A percentile compares a stretch with the other conserved stretches of the same genome.
Conservation (phyloP, 495 filamentous ascomycete genomes). For the Podospora comata region DNA sequence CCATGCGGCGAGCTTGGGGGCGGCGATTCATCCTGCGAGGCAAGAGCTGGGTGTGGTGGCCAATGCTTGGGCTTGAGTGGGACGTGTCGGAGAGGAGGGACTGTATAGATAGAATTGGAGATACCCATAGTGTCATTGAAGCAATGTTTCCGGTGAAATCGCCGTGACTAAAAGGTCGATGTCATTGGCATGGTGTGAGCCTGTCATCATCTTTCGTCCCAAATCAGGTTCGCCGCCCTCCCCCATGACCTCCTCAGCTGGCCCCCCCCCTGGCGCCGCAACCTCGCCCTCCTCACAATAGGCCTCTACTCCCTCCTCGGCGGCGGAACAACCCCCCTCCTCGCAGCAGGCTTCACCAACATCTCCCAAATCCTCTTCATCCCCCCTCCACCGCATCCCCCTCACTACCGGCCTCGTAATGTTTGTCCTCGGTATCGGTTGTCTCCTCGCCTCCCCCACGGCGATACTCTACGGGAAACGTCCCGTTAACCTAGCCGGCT, state of each 20-base stretch:
- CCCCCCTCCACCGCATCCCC: conserved; percentile 66
- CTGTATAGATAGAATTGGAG: neutral
- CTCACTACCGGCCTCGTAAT: conserved; percentile 93
- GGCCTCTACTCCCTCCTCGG: conserved; percentile 92
- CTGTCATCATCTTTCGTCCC: neutral
- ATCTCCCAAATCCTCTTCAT: conserved; percentile 72
- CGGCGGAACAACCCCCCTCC: conserved; percentile 85
- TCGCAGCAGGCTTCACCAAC: conserved; percentile 85
- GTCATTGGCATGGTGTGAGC: neutral
- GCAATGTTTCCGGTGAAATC: no score
- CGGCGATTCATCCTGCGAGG: neutral
- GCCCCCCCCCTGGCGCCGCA: conserved; percentile 76
- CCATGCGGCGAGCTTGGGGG: neutral
- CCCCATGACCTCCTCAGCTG: conserved; percentile 92
- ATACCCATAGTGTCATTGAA: no score
- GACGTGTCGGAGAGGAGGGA: neutral
- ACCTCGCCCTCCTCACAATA: conserved; percentile 70
- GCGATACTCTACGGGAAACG: conserved; percentile 90
- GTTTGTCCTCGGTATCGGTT: conserved; percentile 87
- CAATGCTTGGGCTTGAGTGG: conserved; percentile 11
- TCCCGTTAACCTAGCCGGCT: conserved; percentile 80
- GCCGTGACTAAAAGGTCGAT: no score
- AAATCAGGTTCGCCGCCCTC: conserved; percentile 56
- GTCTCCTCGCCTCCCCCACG: conserved; percentile 78
- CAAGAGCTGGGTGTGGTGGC: neutral